Base-by-base conservation (phyloP, 257 asterid species). In the Solanum peruvianum region DNA sequence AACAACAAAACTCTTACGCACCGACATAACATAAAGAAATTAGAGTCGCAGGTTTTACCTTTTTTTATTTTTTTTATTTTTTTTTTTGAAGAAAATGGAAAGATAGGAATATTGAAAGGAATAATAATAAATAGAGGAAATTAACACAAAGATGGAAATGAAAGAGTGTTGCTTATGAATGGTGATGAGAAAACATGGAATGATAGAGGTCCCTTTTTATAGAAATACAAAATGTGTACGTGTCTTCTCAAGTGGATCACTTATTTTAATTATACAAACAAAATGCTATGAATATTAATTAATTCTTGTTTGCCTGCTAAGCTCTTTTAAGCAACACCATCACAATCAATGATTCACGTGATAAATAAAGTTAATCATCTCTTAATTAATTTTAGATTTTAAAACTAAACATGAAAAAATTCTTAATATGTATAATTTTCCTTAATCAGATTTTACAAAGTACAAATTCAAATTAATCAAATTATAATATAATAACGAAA, bases 91-190 rank as follows among this genome's bases (percentile, higher is more conserved):
- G 7, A 47, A 47, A 80, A 27, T 16, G 66, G 27, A 27, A 45
- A 10, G 16, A 45, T 42, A 78, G 42, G 62, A 78, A 78, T 25
- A 78, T n/a, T 9, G 83, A 44, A 78, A 7, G 39, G 25, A 78
- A n/a, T 73, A 72, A 73, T 37, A 16, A 27, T 23, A n/a, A 52
- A 49, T 52, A 52, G 60, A 76, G 71, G 44, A 11, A 56, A 33
- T 33, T 33, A 33, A 56, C 64, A 56, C n/a, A 56, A 7, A 18
- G n/a, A 81, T 20, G 62, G 41, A 58, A 86, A 56, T 56, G 88
- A 90, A 89, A 60, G 92, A 83, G 88, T 81, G 80, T 67, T 33
- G 5, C 31, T n/a, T 41, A 16, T 86, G 90, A 84, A 80, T 89
- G 91, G 81, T 86, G 91, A 47, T 52, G 60, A 49, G 23, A 9